Percentiles rank a stretch among this genome's conserved stretches.
phyloP scores from a whole-genome alignment of 2,329 filamentous ascomycete species.

The Fusarium liriodendri region DNA sequence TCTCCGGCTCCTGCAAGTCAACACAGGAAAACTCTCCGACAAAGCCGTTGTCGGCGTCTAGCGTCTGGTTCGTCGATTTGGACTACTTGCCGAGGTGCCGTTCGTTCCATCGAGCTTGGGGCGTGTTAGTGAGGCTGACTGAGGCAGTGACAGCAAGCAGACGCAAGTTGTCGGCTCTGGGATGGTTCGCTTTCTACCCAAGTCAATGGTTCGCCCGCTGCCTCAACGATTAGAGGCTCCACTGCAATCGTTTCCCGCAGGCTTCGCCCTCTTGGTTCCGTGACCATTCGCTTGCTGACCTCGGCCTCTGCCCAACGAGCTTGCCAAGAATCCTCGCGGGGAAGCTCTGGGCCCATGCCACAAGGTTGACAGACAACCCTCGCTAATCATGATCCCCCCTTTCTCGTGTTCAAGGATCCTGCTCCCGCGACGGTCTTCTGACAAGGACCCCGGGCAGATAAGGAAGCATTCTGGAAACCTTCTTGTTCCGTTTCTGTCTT shows the following conservation, averaged over 20 bases:
- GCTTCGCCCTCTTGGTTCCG: background rate
- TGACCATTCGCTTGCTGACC: slow-evolving; percentile 1
- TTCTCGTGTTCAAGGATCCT: slow-evolving; percentile 21
- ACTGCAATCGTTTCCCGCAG: background rate
- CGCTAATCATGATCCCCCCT: slow-evolving; percentile 9
- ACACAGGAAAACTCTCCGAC: slow-evolving; percentile 11
- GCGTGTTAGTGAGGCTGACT: slow-evolving; percentile 31
- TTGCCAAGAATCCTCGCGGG: slow-evolving; percentile 11
- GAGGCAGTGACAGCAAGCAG: slow-evolving; percentile 5
- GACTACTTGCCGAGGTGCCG: background rate
- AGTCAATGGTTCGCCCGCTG: slow-evolving; percentile 20
- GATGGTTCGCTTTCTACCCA: background rate
- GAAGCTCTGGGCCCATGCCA: slow-evolving; percentile 17
- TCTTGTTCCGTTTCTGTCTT: slow-evolving; percentile 33
- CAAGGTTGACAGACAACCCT: slow-evolving; percentile 5
- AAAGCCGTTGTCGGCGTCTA: slow-evolving; percentile 1
- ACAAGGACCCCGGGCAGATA: slow-evolving; percentile 8
- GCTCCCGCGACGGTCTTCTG: background rate
- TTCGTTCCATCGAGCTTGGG: background rate
- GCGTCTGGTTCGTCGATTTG: slow-evolving; percentile 9
- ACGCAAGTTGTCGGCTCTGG: background rate
- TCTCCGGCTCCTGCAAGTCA: slow-evolving; percentile 26
- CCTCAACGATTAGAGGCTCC: slow-evolving; percentile 5
- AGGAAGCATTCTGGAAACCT: slow-evolving; percentile 42
- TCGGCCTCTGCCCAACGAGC: background rate